Conservation (phyloP, 345 rosid genomes). For the Brassica juncea region DNA sequence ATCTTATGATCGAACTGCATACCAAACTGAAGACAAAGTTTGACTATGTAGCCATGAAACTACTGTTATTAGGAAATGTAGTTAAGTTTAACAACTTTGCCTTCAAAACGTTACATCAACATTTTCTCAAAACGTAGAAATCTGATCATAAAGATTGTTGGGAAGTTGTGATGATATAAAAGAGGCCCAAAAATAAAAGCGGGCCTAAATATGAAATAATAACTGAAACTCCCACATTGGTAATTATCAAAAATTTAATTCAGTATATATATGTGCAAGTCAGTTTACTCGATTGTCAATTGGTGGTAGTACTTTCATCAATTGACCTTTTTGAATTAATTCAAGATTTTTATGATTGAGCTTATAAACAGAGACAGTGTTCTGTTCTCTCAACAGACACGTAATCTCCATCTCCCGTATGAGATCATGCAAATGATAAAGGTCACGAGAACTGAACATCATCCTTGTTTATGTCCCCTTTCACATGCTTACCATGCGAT, state of each 20-base stretch:
- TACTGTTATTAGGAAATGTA: background rate
- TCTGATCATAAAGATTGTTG: background rate
- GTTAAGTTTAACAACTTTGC: constrained; percentile 42
- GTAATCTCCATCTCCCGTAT: constrained; percentile 16
- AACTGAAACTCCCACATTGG: background rate
- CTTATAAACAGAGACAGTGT: background rate
- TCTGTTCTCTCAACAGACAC: constrained; percentile 22
- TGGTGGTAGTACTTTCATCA: too few relatives aligned
- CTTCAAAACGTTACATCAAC: too few relatives aligned
- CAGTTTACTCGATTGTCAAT: too few relatives aligned
- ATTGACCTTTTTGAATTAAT: too few relatives aligned
- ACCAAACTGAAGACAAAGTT: background rate
- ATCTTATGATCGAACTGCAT: constrained; percentile 6
- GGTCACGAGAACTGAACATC: constrained; percentile 27
- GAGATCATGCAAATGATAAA: constrained; percentile 10
- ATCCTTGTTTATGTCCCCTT: constrained; percentile 18
- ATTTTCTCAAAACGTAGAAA: background rate
- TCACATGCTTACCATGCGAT: constrained; percentile 40
- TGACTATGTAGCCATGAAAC: background rate
- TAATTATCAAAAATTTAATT: too few relatives aligned
- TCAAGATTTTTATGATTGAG: too few relatives aligned
- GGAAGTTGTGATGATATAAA: background rate
- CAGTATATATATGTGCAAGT: too few relatives aligned
- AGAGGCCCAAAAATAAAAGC: background rate
- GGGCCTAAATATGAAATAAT: background rate